Evolutionary conservation across 1,139 yeast species (phyloP), one percentile per base, ranked within the genome.

Genomic region (Candida neerlandica): DNA sequence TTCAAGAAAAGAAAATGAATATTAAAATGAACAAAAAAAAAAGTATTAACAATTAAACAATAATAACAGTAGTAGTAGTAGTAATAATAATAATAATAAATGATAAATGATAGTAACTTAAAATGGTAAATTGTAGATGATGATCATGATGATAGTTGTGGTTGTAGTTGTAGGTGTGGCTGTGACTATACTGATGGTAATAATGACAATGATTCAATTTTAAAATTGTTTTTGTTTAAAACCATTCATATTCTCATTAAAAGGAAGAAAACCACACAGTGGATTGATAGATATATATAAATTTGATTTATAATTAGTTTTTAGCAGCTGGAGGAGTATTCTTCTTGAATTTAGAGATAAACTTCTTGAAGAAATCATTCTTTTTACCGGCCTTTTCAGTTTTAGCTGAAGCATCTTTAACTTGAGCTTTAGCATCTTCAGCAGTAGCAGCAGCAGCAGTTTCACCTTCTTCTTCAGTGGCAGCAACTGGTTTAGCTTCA

Each of bases 361-460:
- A 65, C 66, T 73, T 80, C 74, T 78, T 80, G 69, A 78, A 72
- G 63, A 78, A 67, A 55, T 75, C 73, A 60, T 72, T 73, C 77
- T 78, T 80, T 71, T 77, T 72, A 34, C 33, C 50, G 16, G 63
- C 68, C 56, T 69, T 71, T 47, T 66, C 72, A 46, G 44, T 46
- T 16, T 46, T 50, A 7, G 50, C 50, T 33, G 40, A 37, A 21
- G 40, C 40, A 37, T 37, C 40, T 21, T 37, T 37, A 21, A 37
- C 58, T 34, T 46, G 55, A 33, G 54, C 57, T 18, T 43, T 53
- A 23, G 48, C 59, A 38, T 40, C 47, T 40, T 50, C 54, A 15
- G 46, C 43, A 10, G 45, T 51, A 35, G 41, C 32, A 26, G 45
- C 29, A 1, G 40, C 48, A 14, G 34, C 53, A 33, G 51, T 54